Base-by-base conservation (phyloP, 108 stramenopile species). In the Nitzschia inconspicua region DNA sequence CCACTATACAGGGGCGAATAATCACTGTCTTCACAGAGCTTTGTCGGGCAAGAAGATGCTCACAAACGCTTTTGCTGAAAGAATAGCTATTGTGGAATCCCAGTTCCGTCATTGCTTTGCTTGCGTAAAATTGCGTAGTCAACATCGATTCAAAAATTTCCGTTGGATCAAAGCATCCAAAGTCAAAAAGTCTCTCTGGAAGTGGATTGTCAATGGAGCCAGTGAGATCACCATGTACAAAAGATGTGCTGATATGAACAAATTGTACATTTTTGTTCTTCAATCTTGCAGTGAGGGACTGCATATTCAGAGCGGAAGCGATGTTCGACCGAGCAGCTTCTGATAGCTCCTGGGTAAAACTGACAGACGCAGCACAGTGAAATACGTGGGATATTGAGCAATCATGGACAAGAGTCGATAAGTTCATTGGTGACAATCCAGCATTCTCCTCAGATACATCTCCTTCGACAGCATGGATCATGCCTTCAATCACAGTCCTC, bases 21-120 rank as follows among this genome's bases (percentile, higher is more conserved):
- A 94, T 88, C 24, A 86, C 63, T 2, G 89, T 94, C 25, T 84
- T 47, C 2, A 76, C 57, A 20, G 28, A 14, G 4, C 52, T 64
- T 11, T 47, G 47, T 56, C 57, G 46, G 7, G 63, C 66, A 2
- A 94, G 73, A 35, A 94, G 57, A 61, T 91, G 89, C 68, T 94
- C 93, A 49, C 88, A 86, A 20, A 94, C 73, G 40, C 89, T 85
- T 70, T 94, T 94, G 73, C 84, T 86, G 52, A 94, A 86, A 13
- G 86, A 80, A 72, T 94, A 94, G 7, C 84, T 86, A 36, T 94
- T 94, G 10, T 86, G 84, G 65, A 89, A 91, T 37, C 64, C 73
- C 31, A 88, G 66, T 19, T 84, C 83, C 35, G 75, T 49, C 88
- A 90, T 84, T 13, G 88, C 88, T 20, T 89, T 82, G 26, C 83